phyloP scores from a whole-genome alignment of 202 grass and related monocot genomes.

The Musa balbisiana region DNA sequence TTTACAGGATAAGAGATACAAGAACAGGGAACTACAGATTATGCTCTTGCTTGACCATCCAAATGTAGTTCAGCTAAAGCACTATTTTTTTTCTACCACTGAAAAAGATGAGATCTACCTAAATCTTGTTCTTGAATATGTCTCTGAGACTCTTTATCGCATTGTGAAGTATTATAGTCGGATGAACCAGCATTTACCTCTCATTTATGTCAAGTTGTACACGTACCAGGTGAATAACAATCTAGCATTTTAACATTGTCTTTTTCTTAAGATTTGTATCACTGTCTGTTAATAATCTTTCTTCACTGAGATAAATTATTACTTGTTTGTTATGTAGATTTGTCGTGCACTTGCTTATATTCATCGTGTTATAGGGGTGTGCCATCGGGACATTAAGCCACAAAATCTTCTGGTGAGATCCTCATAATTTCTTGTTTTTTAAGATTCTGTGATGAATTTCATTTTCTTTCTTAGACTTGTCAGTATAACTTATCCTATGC shows the following conservation, averaged over 20 bases:
- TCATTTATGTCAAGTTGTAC: conserved; percentile 81
- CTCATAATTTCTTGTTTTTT: conserved; percentile 18
- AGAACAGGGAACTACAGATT: conserved; percentile 95
- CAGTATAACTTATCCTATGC: too few relatives aligned
- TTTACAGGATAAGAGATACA: conserved; percentile 96
- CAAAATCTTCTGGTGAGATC: conserved; percentile 85
- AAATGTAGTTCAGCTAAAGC: conserved; percentile 87
- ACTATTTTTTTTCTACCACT: conserved; percentile 95
- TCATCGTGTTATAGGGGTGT: conserved; percentile 80
- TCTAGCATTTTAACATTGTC: background rate
- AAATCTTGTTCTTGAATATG: conserved; percentile 92
- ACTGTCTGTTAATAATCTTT: background rate
- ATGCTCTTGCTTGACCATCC: conserved; percentile 92
- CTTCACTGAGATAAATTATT: background rate
- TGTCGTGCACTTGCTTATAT: conserved; percentile 80
- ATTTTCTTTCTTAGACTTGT: too few relatives aligned
- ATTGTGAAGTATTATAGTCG: conserved; percentile 69
- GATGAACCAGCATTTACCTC: conserved; percentile 79
- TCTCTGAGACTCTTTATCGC: conserved; percentile 81
- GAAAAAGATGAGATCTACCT: conserved; percentile 95
- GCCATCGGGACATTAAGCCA: conserved; percentile 97
- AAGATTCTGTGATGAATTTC: background rate
- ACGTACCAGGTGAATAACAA: conserved; percentile 55
- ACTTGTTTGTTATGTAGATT: conserved; percentile 39
- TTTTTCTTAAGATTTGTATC: background rate